Evolutionary conservation across 78 protist genomes (phyloP), one percentile per base, ranked within the genome.

Genomic region (Dictyostelium firmibasis): DNA sequence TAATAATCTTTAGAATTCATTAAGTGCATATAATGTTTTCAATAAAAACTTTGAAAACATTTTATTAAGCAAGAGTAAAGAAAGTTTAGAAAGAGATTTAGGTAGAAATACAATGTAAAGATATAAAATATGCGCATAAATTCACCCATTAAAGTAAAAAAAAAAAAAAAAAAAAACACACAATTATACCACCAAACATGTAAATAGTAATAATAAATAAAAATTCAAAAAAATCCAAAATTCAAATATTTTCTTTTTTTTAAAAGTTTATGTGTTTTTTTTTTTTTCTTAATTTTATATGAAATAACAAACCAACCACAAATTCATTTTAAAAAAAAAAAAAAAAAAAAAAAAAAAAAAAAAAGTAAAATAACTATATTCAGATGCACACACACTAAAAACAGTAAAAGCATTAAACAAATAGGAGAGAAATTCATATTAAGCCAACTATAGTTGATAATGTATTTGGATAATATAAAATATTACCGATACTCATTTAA

Each of bases 21-120:
- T 86, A 33, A 86, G 92, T 76, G 92, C 92, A 29, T 86, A 86
- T 57, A 75, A 72, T 53, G 92, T 86, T 33, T 86, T 86, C 78
- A 86, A 86, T 75, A 72, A 86, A 36, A 76, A 76, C 33, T 67
- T 67, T 67, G 75, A 67, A 67, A 67, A 29, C 27, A 67, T 67
- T 67, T 67, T 67, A 67, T 67, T 67, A 67, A 67, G 75, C 27
- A 67, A 67, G 11, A 67, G 75, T 67, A 67, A 67, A 67, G 35
- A 67, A 11, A 29, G 35, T 27, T 67, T 67, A 27, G 75, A 67
- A 67, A 67, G 75, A 27, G 75, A 67, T n/a, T 27, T 67, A 29
- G 75, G 75, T 67, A 67, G 75, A 67, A 57, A 1, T 57, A 57
- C 67, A 0, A 57, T 57, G 67, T 57, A 57, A 57, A 57, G 43